Evolutionary conservation across 495 filamentous ascomycete species (phyloP).

Genomic region (Penicillium diatomitis): DNA sequence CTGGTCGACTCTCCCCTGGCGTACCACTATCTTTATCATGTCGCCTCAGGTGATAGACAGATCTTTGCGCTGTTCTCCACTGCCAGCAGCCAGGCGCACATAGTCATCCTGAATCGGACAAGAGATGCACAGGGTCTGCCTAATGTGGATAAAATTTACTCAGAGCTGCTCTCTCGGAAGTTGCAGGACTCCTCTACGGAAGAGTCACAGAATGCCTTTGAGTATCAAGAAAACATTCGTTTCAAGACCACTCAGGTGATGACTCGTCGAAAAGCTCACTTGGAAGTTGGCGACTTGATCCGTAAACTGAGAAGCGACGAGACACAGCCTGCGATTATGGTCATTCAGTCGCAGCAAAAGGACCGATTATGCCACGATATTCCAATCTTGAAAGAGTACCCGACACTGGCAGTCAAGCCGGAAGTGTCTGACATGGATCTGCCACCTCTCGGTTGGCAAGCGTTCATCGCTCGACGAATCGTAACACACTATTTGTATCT

Average conservation of each 20-base stretch:
- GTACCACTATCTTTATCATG: conserved; percentile 87
- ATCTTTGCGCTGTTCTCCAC: conserved; percentile 93
- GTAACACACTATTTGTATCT: conserved; percentile 85
- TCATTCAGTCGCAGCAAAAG: conserved; percentile 83
- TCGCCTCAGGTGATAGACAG: conserved; percentile 80
- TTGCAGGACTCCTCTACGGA: conserved; percentile 56
- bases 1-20: conserved; percentile 56
- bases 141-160: conserved; percentile 84
- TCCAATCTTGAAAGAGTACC: conserved; percentile 75
- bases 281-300: conserved; percentile 74
- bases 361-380: conserved; percentile 75
- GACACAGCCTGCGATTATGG: conserved; percentile 64
- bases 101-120: conserved; percentile 73
- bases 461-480: conserved; percentile 74
- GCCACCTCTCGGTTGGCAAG: conserved; percentile 89
- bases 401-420: conserved; percentile 67
- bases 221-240: conserved; percentile 77
- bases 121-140: conserved; percentile 76
- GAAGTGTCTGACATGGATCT: conserved; percentile 79
- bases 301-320: conserved; percentile 87
- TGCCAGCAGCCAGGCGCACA: conserved; percentile 64
- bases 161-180: conserved; percentile 58
- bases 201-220: conserved; percentile 67
- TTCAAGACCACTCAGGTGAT: conserved; percentile 84
- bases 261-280: conserved; percentile 75